phyloP scores from a whole-genome alignment of 139 green algal genomes.

The Volvox reticuliferus region DNA sequence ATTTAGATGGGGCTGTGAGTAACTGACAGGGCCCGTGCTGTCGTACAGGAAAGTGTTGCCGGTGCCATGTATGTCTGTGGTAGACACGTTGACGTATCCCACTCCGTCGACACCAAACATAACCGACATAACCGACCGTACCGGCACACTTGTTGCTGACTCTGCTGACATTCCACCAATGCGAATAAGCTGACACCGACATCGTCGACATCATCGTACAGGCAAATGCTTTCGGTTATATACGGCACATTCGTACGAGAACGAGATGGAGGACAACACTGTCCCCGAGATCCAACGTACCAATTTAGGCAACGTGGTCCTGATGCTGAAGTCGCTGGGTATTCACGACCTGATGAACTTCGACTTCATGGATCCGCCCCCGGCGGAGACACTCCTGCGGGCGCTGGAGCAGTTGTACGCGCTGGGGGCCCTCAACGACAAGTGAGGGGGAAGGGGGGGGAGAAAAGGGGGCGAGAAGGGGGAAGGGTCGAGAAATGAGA shows the following conservation, averaged over 20 bases:
- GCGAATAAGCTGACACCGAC: too few relatives aligned
- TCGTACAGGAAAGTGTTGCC: too few relatives aligned
- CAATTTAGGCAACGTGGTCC: constrained; percentile 86
- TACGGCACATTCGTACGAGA: constrained; percentile 93
- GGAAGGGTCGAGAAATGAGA: neutral
- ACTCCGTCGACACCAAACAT: too few relatives aligned
- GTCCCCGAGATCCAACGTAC: constrained; percentile 98
- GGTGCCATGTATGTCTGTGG: too few relatives aligned
- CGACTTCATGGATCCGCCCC: constrained; percentile 94
- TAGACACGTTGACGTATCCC: too few relatives aligned
- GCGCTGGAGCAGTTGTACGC: constrained; percentile 98
- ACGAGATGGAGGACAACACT: constrained; percentile 98
- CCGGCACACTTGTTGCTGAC: too few relatives aligned
- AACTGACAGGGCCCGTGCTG: too few relatives aligned
- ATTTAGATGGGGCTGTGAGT: too few relatives aligned
- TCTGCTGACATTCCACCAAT: too few relatives aligned
- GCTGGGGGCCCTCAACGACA: constrained; percentile 96
- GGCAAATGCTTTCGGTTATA: constrained; percentile 99
- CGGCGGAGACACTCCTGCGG: constrained; percentile 91
- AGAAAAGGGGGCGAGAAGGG: neutral
- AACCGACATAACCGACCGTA: too few relatives aligned
- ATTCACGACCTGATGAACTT: constrained; percentile 95
- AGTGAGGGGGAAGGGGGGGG: constrained; percentile 6
- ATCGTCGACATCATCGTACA: constrained; percentile 10
- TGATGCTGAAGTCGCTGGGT: constrained; percentile 95